A percentile compares a stretch with the other conserved stretches of the same genome.
Evolutionary conservation across 2,329 filamentous ascomycete species (phyloP).

Genomic region (Cordyceps cicadae): DNA sequence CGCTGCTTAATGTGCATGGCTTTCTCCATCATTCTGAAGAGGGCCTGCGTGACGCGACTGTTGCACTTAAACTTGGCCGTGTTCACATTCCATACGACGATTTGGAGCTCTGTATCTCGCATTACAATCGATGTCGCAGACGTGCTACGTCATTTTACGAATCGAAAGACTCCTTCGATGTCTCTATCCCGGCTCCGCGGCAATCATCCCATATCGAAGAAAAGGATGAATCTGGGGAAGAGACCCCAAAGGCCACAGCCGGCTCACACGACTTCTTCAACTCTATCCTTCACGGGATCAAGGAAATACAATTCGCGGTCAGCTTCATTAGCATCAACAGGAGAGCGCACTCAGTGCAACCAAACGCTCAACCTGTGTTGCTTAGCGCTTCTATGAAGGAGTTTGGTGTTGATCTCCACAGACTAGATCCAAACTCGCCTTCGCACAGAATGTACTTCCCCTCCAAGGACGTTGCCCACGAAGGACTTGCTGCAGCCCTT

Average conservation of each 20-base stretch:
- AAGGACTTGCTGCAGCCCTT: conserved; percentile 83
- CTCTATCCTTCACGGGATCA: conserved; percentile 83
- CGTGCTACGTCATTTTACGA: conserved; percentile 28
- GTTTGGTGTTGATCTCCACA: conserved; percentile 83
- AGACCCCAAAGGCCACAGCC: conserved; percentile 69
- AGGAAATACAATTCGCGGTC: conserved; percentile 92
- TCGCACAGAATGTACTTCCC: conserved; percentile 99
- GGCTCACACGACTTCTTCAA: conserved; percentile 89
- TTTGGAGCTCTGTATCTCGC: conserved; percentile 53
- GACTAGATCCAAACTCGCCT: conserved; percentile 83
- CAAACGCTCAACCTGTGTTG: conserved; percentile 61
- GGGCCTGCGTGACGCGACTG: conserved; percentile 79
- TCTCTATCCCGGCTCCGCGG: conserved; percentile 63
- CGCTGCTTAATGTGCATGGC: conserved; percentile 84
- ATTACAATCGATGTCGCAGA: conserved; percentile 39
- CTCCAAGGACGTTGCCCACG: conserved; percentile 83
- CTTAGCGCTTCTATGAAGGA: conserved; percentile 94
- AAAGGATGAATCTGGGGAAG: conserved; percentile 51
- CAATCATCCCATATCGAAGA: conserved; percentile 55
- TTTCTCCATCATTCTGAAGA: conserved; percentile 78
- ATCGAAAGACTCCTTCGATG: conserved; percentile 42
- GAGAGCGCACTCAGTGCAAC: conserved; percentile 60
- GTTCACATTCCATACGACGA: conserved; percentile 90
- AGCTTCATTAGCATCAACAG: conserved; percentile 85
- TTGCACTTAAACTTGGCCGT: conserved; percentile 83